Conservation (phyloP, 208 protist species). For the Leishmania amazonensis region DNA sequence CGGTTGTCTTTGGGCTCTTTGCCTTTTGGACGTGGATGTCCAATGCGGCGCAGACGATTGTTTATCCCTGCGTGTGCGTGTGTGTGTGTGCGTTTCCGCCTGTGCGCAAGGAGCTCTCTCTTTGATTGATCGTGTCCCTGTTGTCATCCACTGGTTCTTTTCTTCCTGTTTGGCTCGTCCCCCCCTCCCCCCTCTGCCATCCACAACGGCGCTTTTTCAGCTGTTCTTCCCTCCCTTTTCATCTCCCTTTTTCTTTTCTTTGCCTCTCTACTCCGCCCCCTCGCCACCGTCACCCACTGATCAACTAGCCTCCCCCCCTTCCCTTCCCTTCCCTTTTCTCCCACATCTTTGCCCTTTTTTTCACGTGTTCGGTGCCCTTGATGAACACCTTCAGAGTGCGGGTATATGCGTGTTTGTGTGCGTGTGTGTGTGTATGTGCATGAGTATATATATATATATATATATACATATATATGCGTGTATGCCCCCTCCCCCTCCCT, state of each 20-base stretch:
- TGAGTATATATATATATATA: not conserved
- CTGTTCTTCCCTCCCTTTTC: not conserved
- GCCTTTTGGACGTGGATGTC: not conserved
- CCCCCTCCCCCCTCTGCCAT: too few species aligned
- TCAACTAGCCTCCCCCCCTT: not conserved
- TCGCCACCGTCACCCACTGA: too few species aligned
- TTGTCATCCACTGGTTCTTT: too few species aligned
- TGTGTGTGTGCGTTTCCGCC: not conserved
- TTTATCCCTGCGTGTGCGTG: not conserved
- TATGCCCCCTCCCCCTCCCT: too few species aligned
- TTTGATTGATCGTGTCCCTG: too few species aligned
- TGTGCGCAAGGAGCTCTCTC: too few species aligned
- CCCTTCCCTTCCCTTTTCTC: not conserved
- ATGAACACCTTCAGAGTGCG: not conserved
- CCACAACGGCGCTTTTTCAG: not conserved
- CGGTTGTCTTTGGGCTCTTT: not conserved
- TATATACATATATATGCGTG: not conserved
- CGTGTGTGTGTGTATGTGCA: not conserved
- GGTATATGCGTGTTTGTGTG: not conserved
- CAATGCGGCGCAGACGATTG: not conserved
- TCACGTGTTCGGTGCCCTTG: not conserved
- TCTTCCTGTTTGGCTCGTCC: too few species aligned
- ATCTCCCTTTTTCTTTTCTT: not conserved
- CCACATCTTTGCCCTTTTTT: not conserved
- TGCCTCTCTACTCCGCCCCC: not conserved